These are phyloP conservation scores for Neonectria magnoliae DNA, from an alignment of 2,329 filamentous ascomycete genomes.

Conservation along the genomic window DNA sequence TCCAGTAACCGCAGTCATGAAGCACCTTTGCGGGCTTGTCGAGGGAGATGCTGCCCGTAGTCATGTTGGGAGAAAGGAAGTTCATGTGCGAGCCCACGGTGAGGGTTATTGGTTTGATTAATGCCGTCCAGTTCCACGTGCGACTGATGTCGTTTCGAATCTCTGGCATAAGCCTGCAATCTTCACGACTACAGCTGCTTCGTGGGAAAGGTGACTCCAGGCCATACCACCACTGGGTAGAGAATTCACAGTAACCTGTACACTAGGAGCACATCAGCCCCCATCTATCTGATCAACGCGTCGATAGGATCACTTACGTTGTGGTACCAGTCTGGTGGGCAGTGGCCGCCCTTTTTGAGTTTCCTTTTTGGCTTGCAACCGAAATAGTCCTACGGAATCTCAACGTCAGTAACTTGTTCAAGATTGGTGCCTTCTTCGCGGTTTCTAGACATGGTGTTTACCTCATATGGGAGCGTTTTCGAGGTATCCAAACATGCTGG, in stretches of 20 bases:
- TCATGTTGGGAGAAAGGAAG: constrained; percentile 1
- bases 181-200: background rate
- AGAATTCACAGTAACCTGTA: constrained; percentile 4
- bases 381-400: background rate
- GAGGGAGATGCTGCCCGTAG: background rate
- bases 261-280: background rate
- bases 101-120: background rate
- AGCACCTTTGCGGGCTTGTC: background rate
- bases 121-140: background rate
- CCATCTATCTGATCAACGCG: too few species aligned
- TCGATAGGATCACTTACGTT: background rate
- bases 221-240: constrained; percentile 9
- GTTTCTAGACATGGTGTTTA: background rate
- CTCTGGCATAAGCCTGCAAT: constrained; percentile 1
- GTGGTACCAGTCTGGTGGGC: background rate
- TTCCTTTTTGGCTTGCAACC: background rate
- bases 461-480: background rate
- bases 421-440: background rate
- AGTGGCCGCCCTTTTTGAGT: background rate
- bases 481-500: background rate
- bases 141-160: background rate
- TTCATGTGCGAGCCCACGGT: background rate
- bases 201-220: constrained; percentile 6
- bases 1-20: constrained; percentile 10
- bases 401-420: background rate